Percentiles rank a stretch among this genome's conserved stretches.
Conservation (phyloP, 1,139 yeast genomes). For the Pichia sp. region DNA sequence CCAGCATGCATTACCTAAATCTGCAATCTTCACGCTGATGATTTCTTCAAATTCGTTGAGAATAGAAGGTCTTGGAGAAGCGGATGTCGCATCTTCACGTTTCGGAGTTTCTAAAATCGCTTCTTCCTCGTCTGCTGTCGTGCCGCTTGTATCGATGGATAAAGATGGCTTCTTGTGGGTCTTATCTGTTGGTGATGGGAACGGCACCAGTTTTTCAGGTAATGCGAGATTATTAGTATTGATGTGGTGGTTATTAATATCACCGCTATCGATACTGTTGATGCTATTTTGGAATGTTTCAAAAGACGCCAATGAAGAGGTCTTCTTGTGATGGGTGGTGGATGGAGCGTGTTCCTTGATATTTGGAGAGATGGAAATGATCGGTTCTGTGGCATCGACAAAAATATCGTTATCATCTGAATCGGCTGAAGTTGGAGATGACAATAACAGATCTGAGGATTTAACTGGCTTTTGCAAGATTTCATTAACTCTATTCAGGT, state of each 20-base stretch:
- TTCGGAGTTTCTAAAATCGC: not conserved
- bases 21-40: slow-evolving; percentile 64
- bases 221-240: not conserved
- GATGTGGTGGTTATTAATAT: not conserved
- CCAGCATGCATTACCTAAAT: slow-evolving; percentile 75
- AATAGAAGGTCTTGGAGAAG: slow-evolving; percentile 16
- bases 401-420: slow-evolving; percentile 21
- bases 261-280: not conserved
- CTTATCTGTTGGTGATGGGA: slow-evolving; percentile 7
- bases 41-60: slow-evolving; percentile 31
- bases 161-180: slow-evolving; percentile 6
- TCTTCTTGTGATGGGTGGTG: not conserved
- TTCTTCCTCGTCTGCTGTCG: too few species aligned
- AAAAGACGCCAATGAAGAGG: slow-evolving; percentile 12
- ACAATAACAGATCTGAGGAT: not conserved
- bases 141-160: slow-evolving; percentile 4
- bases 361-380: slow-evolving; percentile 13
- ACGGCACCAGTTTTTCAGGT: slow-evolving; percentile 1
- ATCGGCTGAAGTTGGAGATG: not conserved
- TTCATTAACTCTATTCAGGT: not conserved
- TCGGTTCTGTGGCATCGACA: slow-evolving; percentile 29
- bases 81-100: slow-evolving; percentile 13
- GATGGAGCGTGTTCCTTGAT: not conserved
- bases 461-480: not conserved
- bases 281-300: slow-evolving; percentile 11